Conservation (phyloP, 1,139 yeast species). For the Hanseniaspora sp. region DNA sequence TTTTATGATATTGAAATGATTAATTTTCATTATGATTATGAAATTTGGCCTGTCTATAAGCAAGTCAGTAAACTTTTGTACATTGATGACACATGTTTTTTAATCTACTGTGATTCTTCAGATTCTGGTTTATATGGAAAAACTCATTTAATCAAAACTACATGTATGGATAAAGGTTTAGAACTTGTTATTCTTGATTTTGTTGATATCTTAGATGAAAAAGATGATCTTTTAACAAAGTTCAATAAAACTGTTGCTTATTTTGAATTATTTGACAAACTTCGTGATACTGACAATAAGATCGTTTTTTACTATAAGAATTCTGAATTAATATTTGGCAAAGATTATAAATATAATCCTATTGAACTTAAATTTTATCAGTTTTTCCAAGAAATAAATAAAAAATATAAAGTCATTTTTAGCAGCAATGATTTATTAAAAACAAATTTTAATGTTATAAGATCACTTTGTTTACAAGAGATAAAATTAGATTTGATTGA, state of each 20-base stretch:
- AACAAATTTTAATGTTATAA: not conserved
- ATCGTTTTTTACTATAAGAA: not conserved
- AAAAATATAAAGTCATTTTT: not conserved
- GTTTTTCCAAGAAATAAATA: not conserved
- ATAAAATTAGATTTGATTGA: not conserved
- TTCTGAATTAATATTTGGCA: not conserved
- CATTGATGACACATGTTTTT: not conserved
- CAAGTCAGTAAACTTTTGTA: not conserved
- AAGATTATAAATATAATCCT: not conserved
- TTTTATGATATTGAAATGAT: not conserved
- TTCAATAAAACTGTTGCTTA: not conserved
- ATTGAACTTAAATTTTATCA: not conserved
- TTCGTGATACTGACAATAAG: not conserved
- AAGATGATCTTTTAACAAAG: not conserved
- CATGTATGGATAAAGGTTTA: not conserved
- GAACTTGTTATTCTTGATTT: not conserved
- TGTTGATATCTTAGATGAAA: not conserved
- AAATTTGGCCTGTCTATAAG: not conserved
- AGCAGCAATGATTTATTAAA: not conserved
- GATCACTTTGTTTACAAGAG: constrained; percentile 7
- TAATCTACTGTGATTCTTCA: not conserved
- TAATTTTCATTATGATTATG: not conserved
- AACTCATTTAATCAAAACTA: not conserved
- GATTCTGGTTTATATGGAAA: not conserved
- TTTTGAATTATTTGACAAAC: not conserved